Evolutionary conservation across 108 stramenopile genomes (phyloP), one percentile per base, ranked within the genome.

Genomic region (Craspedostauros australis): DNA sequence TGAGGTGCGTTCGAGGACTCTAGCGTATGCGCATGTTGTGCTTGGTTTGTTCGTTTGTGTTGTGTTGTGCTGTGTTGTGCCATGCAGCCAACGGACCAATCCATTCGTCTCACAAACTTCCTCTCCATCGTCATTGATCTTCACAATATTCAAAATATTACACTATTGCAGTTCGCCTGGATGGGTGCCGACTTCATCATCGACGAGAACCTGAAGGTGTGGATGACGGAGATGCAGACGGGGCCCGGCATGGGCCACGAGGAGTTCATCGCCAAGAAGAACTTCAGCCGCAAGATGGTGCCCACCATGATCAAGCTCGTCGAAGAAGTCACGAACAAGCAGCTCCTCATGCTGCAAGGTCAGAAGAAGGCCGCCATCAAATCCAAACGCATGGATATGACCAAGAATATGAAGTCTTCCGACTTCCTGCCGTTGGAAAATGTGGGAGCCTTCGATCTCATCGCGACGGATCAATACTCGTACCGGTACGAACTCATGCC

Each of bases 131-230:
- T n/a, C n/a, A n/a, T n/a, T n/a, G n/a, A n/a, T n/a, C 1, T 58
- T 58, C 20, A 26, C 16, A 2, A 5, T 58, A 18, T 58, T 30
- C 15, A n/a, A n/a, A n/a, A n/a, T n/a, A n/a, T n/a, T n/a, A n/a
- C n/a, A n/a, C n/a, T n/a, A n/a, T n/a, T n/a, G n/a, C n/a, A n/a
- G n/a, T n/a, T n/a, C n/a, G n/a, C n/a, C n/a, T n/a, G n/a, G n/a
- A n/a, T n/a, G 42, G 61, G 29, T 16, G 37, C n/a, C 16, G 61
- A 62, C 32, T 62, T 62, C 15, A 42, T 53, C 26, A n/a, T 62
- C 12, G 61, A 62, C 29, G 8, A 54, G 4, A 34, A 62, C 14
- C 40, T 62, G 51, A 46, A 62, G 29, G 61, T 49, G 25, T 62
- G 36, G 38, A 31, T 43, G n/a, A 27, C 46, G 9, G 61, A 62